These are phyloP conservation scores for Thalia dealbata DNA, from an alignment of 176 grass and related monocot genomes.

Conservation along the genomic window DNA sequence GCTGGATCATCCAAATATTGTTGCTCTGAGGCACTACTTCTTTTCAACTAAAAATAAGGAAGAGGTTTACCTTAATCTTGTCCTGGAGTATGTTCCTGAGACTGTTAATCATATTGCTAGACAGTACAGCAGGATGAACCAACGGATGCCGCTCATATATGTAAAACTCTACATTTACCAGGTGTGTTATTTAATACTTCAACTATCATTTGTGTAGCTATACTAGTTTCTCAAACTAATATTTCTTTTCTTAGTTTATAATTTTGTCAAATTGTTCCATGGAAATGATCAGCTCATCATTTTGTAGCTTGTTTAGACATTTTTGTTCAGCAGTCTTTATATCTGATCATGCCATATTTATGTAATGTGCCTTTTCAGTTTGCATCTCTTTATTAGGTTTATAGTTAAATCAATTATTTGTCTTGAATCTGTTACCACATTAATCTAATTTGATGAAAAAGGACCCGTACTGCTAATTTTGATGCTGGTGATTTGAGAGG, in stretches of 20 bases:
- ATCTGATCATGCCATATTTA: background rate
- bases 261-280: background rate
- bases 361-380: background rate
- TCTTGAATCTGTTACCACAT: background rate
- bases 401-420: background rate
- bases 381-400: background rate
- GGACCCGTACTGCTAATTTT: background rate
- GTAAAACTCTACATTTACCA: conserved; percentile 91
- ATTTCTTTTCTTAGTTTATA: background rate
- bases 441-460: background rate
- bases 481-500: too few species aligned
- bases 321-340: background rate
- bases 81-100: conserved; percentile 84
- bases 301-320: background rate
- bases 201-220: background rate
- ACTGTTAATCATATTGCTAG: conserved; percentile 75
- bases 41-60: conserved; percentile 83
- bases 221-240: background rate
- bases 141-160: conserved; percentile 78
- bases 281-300: background rate
- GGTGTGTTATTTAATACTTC: conserved; percentile 27
- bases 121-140: conserved; percentile 73
- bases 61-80: conserved; percentile 88
- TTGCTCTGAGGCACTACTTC: conserved; percentile 87
- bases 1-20: conserved; percentile 96